phyloP scores from a whole-genome alignment of 345 rosid species.

The Eucalyptus microcorys region DNA sequence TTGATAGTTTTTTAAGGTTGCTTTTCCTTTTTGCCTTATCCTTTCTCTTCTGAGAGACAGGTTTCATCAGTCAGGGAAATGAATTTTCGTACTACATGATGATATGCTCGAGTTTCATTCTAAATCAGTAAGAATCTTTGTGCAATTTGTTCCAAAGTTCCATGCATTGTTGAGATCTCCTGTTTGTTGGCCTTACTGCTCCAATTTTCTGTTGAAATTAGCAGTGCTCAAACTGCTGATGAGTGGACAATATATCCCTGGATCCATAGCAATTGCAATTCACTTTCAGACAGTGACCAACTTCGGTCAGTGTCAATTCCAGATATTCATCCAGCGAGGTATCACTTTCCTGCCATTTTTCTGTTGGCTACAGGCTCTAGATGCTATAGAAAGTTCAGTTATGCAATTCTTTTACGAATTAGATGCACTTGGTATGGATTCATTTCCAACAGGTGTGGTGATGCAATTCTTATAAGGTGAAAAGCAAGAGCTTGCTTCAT shows the following conservation, averaged over 20 bases:
- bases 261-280: constrained; percentile 96
- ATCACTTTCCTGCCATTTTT: neutral
- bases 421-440: neutral
- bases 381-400: neutral
- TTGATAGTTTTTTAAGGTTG: neutral
- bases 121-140: constrained; percentile 59
- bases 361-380: neutral
- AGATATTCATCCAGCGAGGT: constrained; percentile 97
- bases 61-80: constrained; percentile 96
- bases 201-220: neutral
- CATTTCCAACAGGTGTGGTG: neutral
- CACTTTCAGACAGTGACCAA: constrained; percentile 84
- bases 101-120: constrained; percentile 98
- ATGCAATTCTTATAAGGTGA: neutral
- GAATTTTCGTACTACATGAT: constrained; percentile 99
- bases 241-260: constrained; percentile 97
- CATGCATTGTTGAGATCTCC: neutral
- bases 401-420: neutral
- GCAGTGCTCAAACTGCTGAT: constrained; percentile 38
- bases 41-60: constrained; percentile 25
- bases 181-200: neutral
- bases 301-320: constrained; percentile 75
- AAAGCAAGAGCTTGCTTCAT: neutral
- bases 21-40: neutral
- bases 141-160: neutral